Conservation (phyloP, 2,329 filamentous ascomycete genomes). For the Apiospora pterosperma region DNA sequence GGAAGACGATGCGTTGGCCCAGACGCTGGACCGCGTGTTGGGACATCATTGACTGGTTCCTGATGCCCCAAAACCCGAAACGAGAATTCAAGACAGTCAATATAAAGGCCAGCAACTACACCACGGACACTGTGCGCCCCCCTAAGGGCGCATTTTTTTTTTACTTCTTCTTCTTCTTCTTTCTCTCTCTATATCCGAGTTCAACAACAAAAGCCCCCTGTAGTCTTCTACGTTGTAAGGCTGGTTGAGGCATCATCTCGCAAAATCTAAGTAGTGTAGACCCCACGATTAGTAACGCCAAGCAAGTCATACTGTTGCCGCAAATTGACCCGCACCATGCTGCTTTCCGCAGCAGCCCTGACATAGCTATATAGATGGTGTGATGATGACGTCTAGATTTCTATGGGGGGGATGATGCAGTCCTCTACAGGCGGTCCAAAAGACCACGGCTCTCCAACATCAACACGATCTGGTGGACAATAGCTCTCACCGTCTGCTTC, state of each 20-base stretch:
- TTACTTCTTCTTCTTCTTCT: neutral
- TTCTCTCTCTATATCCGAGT: neutral
- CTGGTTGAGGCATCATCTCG: neutral
- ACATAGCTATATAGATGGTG: neutral
- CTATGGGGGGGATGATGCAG: neutral
- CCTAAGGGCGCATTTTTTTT: neutral
- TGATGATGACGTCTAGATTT: neutral
- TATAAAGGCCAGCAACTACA: neutral
- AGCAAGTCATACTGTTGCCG: neutral
- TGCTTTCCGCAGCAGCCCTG: neutral
- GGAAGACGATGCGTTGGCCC: neutral
- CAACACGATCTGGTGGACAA: slow-evolving; percentile 95
- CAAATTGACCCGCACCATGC: neutral
- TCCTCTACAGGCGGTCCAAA: slow-evolving; percentile 63
- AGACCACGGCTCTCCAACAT: slow-evolving; percentile 86
- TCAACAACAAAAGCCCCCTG: neutral
- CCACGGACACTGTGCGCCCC: neutral
- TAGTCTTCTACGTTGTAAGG: neutral
- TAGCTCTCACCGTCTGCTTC: slow-evolving; percentile 85
- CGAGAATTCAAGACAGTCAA: neutral
- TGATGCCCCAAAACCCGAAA: neutral
- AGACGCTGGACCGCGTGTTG: neutral
- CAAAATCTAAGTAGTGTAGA: neutral
- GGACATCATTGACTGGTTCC: neutral
- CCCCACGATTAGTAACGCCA: neutral